These are phyloP conservation scores for Rutidosis leptorrhynchoides DNA, from an alignment of 129 eudicot genomes.

Conservation along the genomic window DNA sequence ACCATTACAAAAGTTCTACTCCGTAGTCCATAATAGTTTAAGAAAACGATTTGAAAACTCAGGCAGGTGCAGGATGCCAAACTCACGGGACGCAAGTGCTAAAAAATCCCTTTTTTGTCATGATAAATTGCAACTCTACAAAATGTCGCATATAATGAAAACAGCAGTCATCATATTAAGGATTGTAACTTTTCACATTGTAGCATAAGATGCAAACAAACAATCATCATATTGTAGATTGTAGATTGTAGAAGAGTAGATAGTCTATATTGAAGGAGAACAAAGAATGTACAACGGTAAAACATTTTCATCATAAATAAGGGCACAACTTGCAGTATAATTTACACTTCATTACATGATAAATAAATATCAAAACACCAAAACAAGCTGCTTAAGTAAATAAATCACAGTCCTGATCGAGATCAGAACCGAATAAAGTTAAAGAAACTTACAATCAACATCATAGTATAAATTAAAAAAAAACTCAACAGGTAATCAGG, in stretches of 20 bases:
- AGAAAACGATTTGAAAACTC: too few species aligned
- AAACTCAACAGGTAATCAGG: slow-evolving; percentile 28
- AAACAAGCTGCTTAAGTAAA: slow-evolving; percentile 34
- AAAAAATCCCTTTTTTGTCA: too few species aligned
- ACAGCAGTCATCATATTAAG: too few species aligned
- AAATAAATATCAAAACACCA: slow-evolving; percentile 42
- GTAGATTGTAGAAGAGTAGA: neutral
- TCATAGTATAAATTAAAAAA: slow-evolving; percentile 37
- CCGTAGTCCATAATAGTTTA: too few species aligned
- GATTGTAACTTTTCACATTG: neutral
- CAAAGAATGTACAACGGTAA: neutral
- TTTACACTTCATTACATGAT: slow-evolving; percentile 49
- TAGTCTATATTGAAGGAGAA: neutral
- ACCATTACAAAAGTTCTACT: too few species aligned
- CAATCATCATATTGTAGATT: neutral
- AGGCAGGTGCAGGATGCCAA: too few species aligned
- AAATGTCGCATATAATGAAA: too few species aligned
- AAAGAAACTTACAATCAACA: slow-evolving; percentile 27
- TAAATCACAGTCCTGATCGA: slow-evolving; percentile 27
- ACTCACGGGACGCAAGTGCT: too few species aligned
- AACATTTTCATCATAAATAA: slow-evolving; percentile 36
- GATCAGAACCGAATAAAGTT: slow-evolving; percentile 27
- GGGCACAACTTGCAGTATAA: slow-evolving; percentile 41
- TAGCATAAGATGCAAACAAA: neutral
- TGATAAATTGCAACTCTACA: too few species aligned